These are phyloP conservation scores for Cenchrus americanus DNA, from an alignment of 176 grass and related monocot genomes.

Conservation along the genomic window DNA sequence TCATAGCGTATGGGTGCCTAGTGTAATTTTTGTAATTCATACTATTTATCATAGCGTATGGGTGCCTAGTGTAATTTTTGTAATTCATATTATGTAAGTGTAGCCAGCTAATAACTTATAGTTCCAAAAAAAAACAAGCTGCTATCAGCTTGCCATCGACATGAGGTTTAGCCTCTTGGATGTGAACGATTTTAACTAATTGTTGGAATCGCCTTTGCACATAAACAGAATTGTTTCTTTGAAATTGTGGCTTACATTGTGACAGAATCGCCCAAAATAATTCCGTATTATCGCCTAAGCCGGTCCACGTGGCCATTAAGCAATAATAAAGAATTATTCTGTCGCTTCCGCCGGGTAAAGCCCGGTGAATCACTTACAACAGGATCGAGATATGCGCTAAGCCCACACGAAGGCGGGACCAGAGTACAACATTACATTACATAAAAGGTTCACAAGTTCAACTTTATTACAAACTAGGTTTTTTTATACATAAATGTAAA, in stretches of 20 bases:
- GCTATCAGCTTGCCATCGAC: conserved; percentile 25
- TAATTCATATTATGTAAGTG: conserved; percentile 36
- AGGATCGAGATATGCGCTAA: too few species aligned
- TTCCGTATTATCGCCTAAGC: too few species aligned
- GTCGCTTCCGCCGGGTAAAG: too few species aligned
- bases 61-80: conserved; percentile 48
- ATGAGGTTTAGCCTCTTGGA: neutral
- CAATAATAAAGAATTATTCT: too few species aligned
- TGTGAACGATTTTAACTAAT: conserved; percentile 6
- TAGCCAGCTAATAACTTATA: conserved; percentile 25
- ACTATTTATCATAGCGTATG: conserved; percentile 44
- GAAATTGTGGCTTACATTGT: neutral
- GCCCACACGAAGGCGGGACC: too few species aligned
- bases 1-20: conserved; percentile 47
- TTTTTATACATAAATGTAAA: too few species aligned
- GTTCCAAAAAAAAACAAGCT: neutral
- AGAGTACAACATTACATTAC: too few species aligned
- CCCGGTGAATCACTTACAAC: too few species aligned
- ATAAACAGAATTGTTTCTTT: conserved; percentile 21
- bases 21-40: conserved; percentile 43
- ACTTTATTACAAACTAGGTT: too few species aligned
- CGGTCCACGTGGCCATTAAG: too few species aligned
- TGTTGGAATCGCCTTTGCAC: conserved; percentile 25
- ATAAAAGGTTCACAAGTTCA: too few species aligned
- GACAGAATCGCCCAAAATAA: too few species aligned